These are phyloP conservation scores for Colletotrichum sp. DNA, from an alignment of 2,329 filamentous ascomycete genomes.

Conservation along the genomic window DNA sequence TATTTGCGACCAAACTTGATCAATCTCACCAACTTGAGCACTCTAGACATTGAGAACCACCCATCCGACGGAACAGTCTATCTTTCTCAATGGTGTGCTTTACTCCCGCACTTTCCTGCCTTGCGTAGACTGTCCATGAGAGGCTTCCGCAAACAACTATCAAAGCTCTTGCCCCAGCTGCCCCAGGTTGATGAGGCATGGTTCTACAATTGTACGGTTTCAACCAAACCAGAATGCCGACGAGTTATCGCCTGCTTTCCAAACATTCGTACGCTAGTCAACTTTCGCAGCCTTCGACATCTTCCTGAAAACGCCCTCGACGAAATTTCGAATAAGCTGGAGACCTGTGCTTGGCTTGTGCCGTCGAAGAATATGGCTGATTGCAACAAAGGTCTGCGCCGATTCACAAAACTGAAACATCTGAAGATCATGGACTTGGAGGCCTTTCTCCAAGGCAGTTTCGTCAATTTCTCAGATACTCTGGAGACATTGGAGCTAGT, in stretches of 20 bases:
- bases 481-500: not conserved
- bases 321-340: not conserved
- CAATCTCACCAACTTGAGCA: not conserved
- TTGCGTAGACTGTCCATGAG: not conserved
- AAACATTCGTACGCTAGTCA: not conserved
- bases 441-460: not conserved
- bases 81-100: not conserved
- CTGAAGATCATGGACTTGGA: not conserved
- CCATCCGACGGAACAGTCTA: not conserved
- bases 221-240: not conserved
- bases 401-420: not conserved
- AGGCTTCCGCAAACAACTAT: not conserved
- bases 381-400: not conserved
- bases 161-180: not conserved
- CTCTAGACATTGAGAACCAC: not conserved
- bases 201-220: not conserved
- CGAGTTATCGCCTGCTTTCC: not conserved
- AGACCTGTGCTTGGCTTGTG: not conserved
- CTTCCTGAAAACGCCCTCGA: not conserved
- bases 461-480: not conserved
- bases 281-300: not conserved
- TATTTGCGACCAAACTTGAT: not conserved
- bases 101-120: not conserved
- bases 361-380: not conserved
- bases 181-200: not conserved